A percentile compares a stretch with the other conserved stretches of the same genome.
phyloP scores from a whole-genome alignment of 164 flowering plant species.

The Piper longum region DNA sequence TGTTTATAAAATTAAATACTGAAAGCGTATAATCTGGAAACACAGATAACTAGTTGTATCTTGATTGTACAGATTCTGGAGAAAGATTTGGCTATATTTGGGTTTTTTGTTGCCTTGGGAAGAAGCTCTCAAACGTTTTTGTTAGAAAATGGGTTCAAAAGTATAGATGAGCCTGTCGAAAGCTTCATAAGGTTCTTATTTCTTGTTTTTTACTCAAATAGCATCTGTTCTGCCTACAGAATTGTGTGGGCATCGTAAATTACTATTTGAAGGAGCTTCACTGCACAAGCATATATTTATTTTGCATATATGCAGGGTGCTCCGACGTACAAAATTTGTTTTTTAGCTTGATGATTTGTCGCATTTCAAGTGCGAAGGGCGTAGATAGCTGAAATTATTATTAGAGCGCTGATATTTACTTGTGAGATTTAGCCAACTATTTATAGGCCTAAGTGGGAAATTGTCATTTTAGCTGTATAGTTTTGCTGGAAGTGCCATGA shows the following conservation, averaged over 20 bases:
- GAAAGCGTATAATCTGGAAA: background rate
- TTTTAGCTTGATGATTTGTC: no score
- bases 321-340: no score
- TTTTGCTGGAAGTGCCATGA: no score
- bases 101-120: slow-evolving; percentile 91
- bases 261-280: background rate
- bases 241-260: background rate
- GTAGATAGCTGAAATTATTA: no score
- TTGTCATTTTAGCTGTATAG: no score
- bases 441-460: no score
- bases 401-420: no score
- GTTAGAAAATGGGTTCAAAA: slow-evolving; percentile 54
- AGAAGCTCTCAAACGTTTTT: slow-evolving; percentile 68
- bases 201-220: no score
- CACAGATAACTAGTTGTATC: background rate
- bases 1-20: background rate
- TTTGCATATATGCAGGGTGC: background rate
- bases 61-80: slow-evolving; percentile 59
- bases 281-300: no score
- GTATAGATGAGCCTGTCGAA: slow-evolving; percentile 52
- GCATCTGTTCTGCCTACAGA: background rate
- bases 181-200: slow-evolving; percentile 48
- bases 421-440: no score
- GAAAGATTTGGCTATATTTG: slow-evolving; percentile 90
- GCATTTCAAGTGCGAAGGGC: no score